Evolutionary conservation across 2,329 filamentous ascomycete genomes (phyloP).

Genomic region (Botrytis hyacinthi): DNA sequence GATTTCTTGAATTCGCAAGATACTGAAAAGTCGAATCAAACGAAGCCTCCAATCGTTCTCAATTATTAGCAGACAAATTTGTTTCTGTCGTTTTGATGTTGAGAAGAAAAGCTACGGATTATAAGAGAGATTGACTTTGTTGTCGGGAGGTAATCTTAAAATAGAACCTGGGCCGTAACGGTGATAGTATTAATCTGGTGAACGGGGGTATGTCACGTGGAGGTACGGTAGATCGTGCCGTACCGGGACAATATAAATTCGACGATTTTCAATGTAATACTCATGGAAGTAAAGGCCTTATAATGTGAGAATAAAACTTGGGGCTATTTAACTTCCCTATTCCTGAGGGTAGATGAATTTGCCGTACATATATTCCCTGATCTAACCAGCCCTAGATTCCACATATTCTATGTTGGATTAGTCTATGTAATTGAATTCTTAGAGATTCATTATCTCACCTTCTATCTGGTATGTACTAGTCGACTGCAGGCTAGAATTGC

Average conservation of each 20-base stretch:
- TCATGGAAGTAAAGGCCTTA: accelerated
- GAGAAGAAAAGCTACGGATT: not conserved
- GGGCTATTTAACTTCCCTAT: not conserved
- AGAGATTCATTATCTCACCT: not conserved
- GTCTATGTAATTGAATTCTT: not conserved
- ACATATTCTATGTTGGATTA: not conserved
- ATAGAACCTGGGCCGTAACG: not conserved
- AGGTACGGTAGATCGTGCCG: not conserved
- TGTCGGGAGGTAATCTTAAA: accelerated
- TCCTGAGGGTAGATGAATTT: not conserved
- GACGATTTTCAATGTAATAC: accelerated
- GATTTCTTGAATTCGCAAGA: not conserved
- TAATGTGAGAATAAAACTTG: not conserved
- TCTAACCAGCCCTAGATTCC: not conserved
- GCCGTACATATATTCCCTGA: not conserved
- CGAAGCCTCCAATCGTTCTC: not conserved
- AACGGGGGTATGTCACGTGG: not conserved
- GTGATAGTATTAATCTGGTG: not conserved
- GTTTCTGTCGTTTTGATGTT: not conserved
- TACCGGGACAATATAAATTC: not conserved
- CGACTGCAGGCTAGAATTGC: not conserved
- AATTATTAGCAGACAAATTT: not conserved
- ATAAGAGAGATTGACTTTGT: accelerated
- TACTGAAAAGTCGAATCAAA: not conserved
- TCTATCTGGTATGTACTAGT: not conserved